Evolutionary conservation across 768 basidiomycete species (phyloP).

Genomic region (Pilatotrama ljubarskyi): DNA sequence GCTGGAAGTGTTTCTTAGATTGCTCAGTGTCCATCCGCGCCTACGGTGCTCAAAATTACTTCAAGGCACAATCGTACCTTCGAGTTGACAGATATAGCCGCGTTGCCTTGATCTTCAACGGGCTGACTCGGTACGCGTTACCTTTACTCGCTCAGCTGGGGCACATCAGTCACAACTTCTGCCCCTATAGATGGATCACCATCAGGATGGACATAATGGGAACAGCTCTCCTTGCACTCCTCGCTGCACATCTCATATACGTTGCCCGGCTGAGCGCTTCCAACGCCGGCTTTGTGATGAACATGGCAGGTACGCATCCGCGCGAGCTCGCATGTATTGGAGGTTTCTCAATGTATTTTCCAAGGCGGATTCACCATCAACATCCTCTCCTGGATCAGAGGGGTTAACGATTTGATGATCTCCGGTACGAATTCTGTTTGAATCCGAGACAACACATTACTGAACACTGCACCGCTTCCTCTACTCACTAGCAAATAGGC

Average conservation of each 20-base stretch:
- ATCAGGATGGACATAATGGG: conserved; percentile 58
- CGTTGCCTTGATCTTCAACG: conserved; percentile 45
- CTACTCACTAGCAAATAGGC: neutral
- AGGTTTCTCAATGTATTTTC: neutral
- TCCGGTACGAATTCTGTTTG: no score
- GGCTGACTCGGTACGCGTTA: conserved; percentile 43
- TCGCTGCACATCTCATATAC: conserved; percentile 57
- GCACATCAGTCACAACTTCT: neutral
- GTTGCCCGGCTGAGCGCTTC: conserved; percentile 40
- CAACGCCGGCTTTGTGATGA: conserved; percentile 41
- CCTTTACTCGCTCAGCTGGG: neutral
- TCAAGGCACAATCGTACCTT: conserved; percentile 41
- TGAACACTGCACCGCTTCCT: no score
- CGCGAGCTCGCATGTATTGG: neutral
- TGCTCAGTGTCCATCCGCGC: conserved; percentile 50
- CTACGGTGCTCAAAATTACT: conserved; percentile 51
- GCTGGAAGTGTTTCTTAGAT: neutral
- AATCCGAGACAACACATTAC: no score
- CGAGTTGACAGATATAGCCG: conserved; percentile 51
- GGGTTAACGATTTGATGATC: no score
- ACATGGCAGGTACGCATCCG: conserved; percentile 39
- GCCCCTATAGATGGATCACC: conserved; percentile 42
- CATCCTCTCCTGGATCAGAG: no score
- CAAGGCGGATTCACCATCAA: no score
- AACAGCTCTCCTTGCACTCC: conserved; percentile 47